A percentile compares a stretch with the other conserved stretches of the same genome.
phyloP scores from a whole-genome alignment of 192 early-diverging fungal genomes.

The Fimicolochytrium jonesii region DNA sequence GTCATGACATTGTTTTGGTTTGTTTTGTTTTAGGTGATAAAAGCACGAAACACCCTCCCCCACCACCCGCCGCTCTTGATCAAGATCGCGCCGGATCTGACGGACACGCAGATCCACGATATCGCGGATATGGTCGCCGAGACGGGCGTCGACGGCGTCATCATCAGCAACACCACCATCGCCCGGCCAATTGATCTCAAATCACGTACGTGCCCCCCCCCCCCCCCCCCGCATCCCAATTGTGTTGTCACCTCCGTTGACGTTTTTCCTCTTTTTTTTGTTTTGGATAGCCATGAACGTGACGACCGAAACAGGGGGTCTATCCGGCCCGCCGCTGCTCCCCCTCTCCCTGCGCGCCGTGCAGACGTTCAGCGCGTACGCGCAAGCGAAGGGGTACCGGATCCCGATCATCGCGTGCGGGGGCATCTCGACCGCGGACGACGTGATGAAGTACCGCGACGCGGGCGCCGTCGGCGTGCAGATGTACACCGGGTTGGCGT shows the following conservation, averaged over 20 bases:
- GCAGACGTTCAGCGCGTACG: constrained; percentile 56
- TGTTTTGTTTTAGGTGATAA: too few species aligned
- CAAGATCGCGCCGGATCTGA: constrained; percentile 88
- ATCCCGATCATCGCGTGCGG: constrained; percentile 88
- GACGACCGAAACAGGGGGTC: constrained; percentile 66
- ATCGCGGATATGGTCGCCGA: constrained; percentile 72
- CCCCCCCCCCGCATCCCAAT: too few species aligned
- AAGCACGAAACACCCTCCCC: constrained; percentile 28
- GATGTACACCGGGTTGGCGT: constrained; percentile 74
- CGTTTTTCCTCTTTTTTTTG: too few species aligned
- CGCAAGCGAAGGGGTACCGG: too few species aligned
- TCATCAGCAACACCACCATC: constrained; percentile 86
- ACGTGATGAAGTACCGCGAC: constrained; percentile 72
- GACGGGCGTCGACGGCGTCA: constrained; percentile 77
- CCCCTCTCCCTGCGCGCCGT: constrained; percentile 62
- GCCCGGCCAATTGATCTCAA: constrained; percentile 59
- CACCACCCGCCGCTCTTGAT: constrained; percentile 72
- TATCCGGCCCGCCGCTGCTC: constrained; percentile 75
- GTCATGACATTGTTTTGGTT: constrained; percentile 12
- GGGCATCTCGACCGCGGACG: constrained; percentile 70
- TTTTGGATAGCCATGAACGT: too few species aligned
- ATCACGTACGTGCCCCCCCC: too few species aligned
- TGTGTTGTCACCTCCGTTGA: too few species aligned
- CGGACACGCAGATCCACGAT: constrained; percentile 66
- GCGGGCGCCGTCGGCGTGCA: constrained; percentile 83